Base-by-base conservation (phyloP, 345 rosid species). In the Turnera subulata region DNA sequence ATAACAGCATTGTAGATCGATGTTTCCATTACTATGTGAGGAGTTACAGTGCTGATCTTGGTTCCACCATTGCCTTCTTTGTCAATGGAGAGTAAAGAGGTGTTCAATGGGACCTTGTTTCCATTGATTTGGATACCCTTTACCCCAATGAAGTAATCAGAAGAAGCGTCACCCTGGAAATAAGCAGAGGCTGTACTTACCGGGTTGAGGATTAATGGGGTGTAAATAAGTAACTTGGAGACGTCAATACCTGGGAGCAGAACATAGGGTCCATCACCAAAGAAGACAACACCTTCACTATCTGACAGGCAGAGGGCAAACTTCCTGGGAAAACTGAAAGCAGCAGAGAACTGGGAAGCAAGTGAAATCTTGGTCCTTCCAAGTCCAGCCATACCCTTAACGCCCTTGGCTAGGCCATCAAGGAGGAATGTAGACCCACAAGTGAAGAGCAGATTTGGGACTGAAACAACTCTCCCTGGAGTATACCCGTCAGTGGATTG, bases 121-220 rank as follows among this genome's bases (percentile, higher is more conserved):
- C 60, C 60, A 14, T 73, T 64, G 11, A 73, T 43, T 6, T 52
- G 52, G 35, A 68, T 63, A 2, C 60, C 50, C 24, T 40, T 51
- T n/a, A 73, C 66, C 14, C 58, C 68, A 14, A 73, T 64, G 58
- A 67, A 59, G 38, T 73, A 63, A 6, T 64, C 73, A 16, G 54
- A 19, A 20, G 69, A 63, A 35, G 65, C 20, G 6, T 66, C 64
- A 6, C 71, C 59, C 4, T n/a, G 54, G 18, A 37, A 40, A 24
- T 35, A 59, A 17, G n/a, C 15, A 23, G 58, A 20, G 13, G 60
- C 65, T 18, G 65, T 59, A 4, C 71, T 66, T 14, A 55, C 44
- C 0, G 67, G 64, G 53, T 68, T 64, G 13, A 47, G 22, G 19
- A 54, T 18, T 20, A 59, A 48, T 11, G 69, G 69, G 2, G 73